phyloP scores from a whole-genome alignment of 2,329 filamentous ascomycete genomes.

The Fusarium anthophilum region DNA sequence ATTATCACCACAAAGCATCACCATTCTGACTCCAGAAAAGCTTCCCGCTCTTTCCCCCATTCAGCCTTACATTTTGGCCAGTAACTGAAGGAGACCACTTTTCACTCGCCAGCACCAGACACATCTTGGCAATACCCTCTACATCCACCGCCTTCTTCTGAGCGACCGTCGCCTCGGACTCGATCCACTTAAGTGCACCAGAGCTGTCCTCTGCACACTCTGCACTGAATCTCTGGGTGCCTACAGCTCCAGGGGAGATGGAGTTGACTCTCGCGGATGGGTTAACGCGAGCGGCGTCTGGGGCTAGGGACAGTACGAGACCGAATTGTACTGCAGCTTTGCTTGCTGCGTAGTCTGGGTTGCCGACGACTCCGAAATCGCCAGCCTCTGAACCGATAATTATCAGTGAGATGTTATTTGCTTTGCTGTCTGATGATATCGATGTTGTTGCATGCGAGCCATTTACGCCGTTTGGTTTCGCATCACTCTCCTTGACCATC shows the following conservation, averaged over 20 bases:
- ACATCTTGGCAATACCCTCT: background rate
- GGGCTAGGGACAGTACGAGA: background rate
- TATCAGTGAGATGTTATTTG: background rate
- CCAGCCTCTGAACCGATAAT: background rate
- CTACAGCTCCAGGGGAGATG: background rate
- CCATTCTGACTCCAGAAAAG: background rate
- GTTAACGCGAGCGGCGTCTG: background rate
- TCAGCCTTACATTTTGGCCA: fast-evolving
- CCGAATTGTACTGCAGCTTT: background rate
- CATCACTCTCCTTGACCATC: fast-evolving
- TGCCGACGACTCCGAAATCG: background rate
- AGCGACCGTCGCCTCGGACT: background rate
- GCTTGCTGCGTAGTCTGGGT: background rate
- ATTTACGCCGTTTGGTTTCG: background rate
- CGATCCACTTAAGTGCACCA: background rate
- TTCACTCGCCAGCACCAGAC: background rate
- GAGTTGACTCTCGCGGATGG: background rate
- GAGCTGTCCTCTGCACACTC: background rate
- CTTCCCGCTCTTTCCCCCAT: background rate
- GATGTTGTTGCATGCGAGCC: background rate
- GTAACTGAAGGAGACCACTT: background rate
- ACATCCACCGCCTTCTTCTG: background rate
- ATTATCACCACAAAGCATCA: background rate
- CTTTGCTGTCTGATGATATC: fast-evolving
- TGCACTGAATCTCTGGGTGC: background rate